Conservation (phyloP, 78 protist genomes). For the Guillardia theta region DNA sequence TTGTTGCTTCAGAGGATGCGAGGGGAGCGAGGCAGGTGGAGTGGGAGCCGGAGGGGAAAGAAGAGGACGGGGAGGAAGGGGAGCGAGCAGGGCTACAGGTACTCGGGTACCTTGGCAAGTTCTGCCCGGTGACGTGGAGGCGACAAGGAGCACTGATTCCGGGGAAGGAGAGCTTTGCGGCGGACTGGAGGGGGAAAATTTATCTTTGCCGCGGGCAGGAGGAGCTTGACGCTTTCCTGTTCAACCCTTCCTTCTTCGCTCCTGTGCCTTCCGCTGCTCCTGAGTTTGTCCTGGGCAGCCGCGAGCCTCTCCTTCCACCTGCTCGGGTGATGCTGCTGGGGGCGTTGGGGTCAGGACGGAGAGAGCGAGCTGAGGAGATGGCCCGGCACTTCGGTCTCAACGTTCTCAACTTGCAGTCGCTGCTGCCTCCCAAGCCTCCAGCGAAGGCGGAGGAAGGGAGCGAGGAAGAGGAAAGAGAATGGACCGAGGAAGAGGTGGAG, state of each 20-base stretch:
- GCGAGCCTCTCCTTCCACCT: no score
- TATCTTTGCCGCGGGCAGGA: not conserved
- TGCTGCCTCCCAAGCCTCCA: not conserved
- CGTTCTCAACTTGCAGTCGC: no score
- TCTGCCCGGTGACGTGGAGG: not conserved
- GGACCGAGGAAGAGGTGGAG: not conserved
- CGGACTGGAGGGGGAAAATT: not conserved
- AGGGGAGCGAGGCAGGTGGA: not conserved
- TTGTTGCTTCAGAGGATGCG: not conserved
- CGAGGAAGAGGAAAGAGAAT: not conserved
- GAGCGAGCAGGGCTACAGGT: not conserved
- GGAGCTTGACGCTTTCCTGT: not conserved
- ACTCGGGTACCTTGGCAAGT: not conserved
- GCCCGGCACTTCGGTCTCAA: no score
- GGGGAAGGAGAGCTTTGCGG: not conserved
- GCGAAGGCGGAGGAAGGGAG: not conserved
- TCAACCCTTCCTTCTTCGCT: not conserved
- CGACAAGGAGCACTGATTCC: not conserved
- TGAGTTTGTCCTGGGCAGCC: not conserved
- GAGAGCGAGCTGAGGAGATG: no score
- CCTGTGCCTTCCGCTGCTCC: not conserved
- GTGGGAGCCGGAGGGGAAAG: not conserved
- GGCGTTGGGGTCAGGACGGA: no score
- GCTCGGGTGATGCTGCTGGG: no score
- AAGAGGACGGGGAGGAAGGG: not conserved